A percentile compares a stretch with the other conserved stretches of the same genome.
phyloP scores from a whole-genome alignment of 139 green algal genomes.

The Chlorella sorokiniana region DNA sequence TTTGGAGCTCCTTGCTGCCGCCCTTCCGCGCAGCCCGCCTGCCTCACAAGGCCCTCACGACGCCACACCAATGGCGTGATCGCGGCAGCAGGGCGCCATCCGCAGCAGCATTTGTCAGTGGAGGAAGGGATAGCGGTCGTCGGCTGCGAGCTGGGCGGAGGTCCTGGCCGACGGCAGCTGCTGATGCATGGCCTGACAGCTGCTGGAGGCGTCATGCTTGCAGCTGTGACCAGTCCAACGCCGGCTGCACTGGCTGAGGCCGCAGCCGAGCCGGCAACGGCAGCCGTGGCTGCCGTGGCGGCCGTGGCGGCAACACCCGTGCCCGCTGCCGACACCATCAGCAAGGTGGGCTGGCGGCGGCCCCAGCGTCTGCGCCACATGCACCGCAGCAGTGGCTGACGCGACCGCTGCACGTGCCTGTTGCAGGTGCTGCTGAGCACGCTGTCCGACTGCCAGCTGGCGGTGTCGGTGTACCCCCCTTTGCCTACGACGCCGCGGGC shows the following conservation, averaged over 20 bases:
- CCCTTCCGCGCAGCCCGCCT: too few species aligned
- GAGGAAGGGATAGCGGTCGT: too few species aligned
- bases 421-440: conserved; percentile 42
- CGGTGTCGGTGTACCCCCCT: conserved; percentile 62
- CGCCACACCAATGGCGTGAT: too few species aligned
- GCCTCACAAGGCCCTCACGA: too few species aligned
- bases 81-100: too few species aligned
- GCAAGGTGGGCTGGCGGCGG: neutral
- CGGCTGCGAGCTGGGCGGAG: too few species aligned
- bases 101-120: too few species aligned
- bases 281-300: neutral
- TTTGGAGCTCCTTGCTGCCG: too few species aligned
- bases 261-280: neutral
- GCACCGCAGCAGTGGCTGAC: neutral
- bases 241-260: neutral
- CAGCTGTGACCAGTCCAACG: too few species aligned
- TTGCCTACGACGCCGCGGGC: conserved; percentile 76
- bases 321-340: neutral
- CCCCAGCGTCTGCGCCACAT: neutral
- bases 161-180: neutral
- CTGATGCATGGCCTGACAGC: neutral
- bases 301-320: conserved; percentile 3
- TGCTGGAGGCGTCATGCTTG: neutral
- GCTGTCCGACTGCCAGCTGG: conserved; percentile 53
- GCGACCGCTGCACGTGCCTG: neutral